Base-by-base conservation (phyloP, 73 alveolate species). In the Diophrys sp. region DNA sequence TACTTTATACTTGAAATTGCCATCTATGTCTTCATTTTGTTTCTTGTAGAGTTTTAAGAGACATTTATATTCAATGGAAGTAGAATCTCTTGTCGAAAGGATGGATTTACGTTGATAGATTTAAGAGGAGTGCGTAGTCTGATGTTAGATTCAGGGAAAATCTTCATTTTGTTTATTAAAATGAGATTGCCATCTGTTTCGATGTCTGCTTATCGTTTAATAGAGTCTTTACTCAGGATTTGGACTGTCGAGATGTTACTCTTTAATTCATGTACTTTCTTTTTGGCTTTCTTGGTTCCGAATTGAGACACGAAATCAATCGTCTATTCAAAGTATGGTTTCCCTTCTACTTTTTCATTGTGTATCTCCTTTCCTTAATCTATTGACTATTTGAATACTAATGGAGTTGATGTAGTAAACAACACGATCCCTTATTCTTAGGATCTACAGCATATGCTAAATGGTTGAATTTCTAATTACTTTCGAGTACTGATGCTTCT, bases 281-380 rank as follows among this genome's bases (percentile, higher is more conserved):
- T 68, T 24, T 68, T 68, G 1, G 75, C 75, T 28, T 68, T 68
- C 56, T 68, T 68, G 2, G 75, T 68, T 2, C 75, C 75, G 75
- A 68, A 68, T 25, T 18, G 54, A 44, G 23, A 5, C 8, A 68
- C 75, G 29, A 68, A 55, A 2, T 28, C 23, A 68, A 27, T 25
- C 31, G 23, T 68, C 56, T 68, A 28, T 28, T 68, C 44, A 24
- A 68, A 68, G 24, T 68, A 68, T 2, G 23, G 5, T 31, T 23
- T 68, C 23, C 75, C 54, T 5, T 68, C 62, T 44, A 5, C 62
- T 44, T 5, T 44, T 18, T 44, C 62, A 44, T 44, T 44, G 18
- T 11, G 5, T 18, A 44, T 11, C 18, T 44, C 18, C 62, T 44
- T 18, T 44, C 18, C 62, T 18, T 11, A 11, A 11, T 44, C 62